Evolutionary conservation across 345 rosid genomes (phyloP).

Genomic region (Brassica carinata): DNA sequence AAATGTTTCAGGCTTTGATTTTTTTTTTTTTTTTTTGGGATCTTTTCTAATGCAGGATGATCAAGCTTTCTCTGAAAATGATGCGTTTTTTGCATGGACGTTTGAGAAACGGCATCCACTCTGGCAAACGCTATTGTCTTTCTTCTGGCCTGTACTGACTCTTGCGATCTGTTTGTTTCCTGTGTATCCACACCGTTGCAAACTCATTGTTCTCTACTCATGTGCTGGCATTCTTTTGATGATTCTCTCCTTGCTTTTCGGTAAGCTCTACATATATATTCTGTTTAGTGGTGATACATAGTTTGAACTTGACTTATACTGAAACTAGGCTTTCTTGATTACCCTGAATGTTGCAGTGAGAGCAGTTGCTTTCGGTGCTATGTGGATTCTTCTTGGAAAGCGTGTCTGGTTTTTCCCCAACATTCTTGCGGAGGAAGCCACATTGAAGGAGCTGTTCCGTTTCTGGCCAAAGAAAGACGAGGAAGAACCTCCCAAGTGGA

Average conservation of each 20-base stretch:
- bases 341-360: constrained; percentile 61
- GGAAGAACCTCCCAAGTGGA: constrained; percentile 96
- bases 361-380: constrained; percentile 73
- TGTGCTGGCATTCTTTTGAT: constrained; percentile 84
- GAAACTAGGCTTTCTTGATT: constrained; percentile 15
- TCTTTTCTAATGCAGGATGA: constrained; percentile 63
- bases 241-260: constrained; percentile 68
- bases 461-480: constrained; percentile 98
- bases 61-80: constrained; percentile 87
- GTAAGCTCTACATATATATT: constrained; percentile 47
- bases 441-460: constrained; percentile 87
- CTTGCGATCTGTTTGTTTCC: constrained; percentile 96
- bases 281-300: neutral
- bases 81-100: constrained; percentile 97
- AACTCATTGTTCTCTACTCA: constrained; percentile 81
- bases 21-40: neutral
- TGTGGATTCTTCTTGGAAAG: constrained; percentile 80
- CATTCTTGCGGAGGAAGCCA: constrained; percentile 99
- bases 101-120: constrained; percentile 84
- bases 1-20: neutral
- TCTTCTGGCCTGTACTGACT: constrained; percentile 96
- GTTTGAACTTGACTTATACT: neutral
- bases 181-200: constrained; percentile 91
- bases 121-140: constrained; percentile 96
- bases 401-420: constrained; percentile 96